Evolutionary conservation across 176 grass and related monocot species (phyloP), one percentile per base, ranked within the genome.

Genomic region (Lolium perenne): DNA sequence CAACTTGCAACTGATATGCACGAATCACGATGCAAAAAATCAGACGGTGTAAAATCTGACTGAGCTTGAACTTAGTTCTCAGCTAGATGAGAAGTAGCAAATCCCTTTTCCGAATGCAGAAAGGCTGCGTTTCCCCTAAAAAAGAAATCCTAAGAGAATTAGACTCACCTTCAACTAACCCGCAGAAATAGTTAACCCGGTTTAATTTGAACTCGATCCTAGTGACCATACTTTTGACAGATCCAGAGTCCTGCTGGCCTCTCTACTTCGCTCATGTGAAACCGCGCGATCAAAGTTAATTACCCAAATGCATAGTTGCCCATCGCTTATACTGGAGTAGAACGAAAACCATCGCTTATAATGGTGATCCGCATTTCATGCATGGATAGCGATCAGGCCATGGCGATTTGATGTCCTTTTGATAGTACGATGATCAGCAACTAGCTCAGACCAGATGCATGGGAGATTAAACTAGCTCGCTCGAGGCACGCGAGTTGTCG

Each of bases 341-440:
- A 29, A 29, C 26, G 26, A 29, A 29, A 29, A 29, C 16, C 17
- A 38, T 8, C 12, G 45, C 20, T 1, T 6, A 23, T 53, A 40
- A 57, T 7, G 16, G 6, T 20, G 35, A 22, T 78, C 61, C 26
- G 71, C 25, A 10, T 84, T 43, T 80, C 56, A 73, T 79, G 75
- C 22, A 29, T 74, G 13, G 71, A 74, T 74, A 25, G 75, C 7
- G 10, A n/a, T 71, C n/a, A 22, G 67, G 66, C 74, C 56, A 43
- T 35, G n/a, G 48, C 3, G 80, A 88, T 78, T 14, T 71, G 62
- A 78, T 49, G 54, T 3, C 66, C 10, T 38, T 86, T 58, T 88
- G 41, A 53, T 20, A 10, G 23, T 62, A 62, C 41, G 82, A 74
- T 84, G 82, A 74, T 62, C 55, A 48, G 69, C 54, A n/a, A 18